Evolutionary conservation across 805 yeast genomes (phyloP).

Genomic region (Lipomyces sp.): DNA sequence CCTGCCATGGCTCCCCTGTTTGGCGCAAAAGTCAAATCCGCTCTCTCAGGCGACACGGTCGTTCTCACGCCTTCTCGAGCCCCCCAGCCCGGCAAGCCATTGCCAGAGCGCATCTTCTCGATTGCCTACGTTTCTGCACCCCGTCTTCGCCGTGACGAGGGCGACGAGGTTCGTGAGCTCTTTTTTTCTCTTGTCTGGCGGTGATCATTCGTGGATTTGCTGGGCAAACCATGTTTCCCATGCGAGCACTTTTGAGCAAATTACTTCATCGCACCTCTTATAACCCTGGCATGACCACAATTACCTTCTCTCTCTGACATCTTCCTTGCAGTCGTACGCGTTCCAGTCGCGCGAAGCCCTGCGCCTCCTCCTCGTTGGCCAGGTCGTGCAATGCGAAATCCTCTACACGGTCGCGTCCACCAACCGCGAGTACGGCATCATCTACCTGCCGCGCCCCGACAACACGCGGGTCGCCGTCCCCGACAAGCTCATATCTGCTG

Average conservation of each 20-base stretch:
- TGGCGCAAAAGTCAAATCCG: slow-evolving; percentile 64
- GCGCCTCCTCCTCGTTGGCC: slow-evolving; percentile 61
- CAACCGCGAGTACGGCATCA: slow-evolving; percentile 67
- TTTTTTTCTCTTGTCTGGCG: background rate
- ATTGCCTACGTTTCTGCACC: slow-evolving; percentile 65
- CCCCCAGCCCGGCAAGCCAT: slow-evolving; percentile 34
- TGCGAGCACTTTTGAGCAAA: slow-evolving; percentile 13
- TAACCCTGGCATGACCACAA: background rate
- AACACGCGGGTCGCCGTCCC: slow-evolving; percentile 50
- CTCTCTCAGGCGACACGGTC: slow-evolving; percentile 67
- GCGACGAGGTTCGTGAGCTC: slow-evolving; percentile 29
- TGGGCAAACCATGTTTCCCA: background rate
- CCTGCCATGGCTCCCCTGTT: slow-evolving; percentile 21
- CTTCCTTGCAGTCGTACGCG: slow-evolving; percentile 43
- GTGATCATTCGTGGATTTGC: background rate
- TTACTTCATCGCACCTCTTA: background rate
- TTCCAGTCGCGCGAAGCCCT: slow-evolving; percentile 61
- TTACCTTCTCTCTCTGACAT: background rate
- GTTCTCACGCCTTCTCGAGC: slow-evolving; percentile 50
- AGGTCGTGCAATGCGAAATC: slow-evolving; percentile 56
- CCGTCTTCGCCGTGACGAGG: slow-evolving; percentile 39
- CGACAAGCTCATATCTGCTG: slow-evolving; percentile 54
- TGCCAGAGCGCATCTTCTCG: slow-evolving; percentile 58
- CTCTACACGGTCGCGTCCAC: slow-evolving; percentile 48
- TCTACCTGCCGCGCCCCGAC: slow-evolving; percentile 52